phyloP scores from a whole-genome alignment of 1,139 yeast genomes.

The Taiozyma sp. region DNA sequence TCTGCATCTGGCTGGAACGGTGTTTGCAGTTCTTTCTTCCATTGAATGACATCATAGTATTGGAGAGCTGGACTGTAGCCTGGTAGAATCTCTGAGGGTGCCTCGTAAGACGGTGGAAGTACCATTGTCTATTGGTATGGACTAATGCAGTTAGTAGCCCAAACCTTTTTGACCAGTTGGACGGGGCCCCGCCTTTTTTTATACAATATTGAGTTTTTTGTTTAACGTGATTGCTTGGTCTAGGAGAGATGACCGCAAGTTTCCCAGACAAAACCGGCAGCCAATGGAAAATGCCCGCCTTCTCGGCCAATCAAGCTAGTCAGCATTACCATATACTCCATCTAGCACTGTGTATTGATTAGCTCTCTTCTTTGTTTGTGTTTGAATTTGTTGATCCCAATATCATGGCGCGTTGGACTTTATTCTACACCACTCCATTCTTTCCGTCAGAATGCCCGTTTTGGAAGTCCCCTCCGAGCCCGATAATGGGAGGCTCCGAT shows the following conservation, averaged over 20 bases:
- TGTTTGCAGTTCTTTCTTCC: constrained; percentile 30
- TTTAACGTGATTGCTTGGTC: not conserved
- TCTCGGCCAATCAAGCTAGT: not conserved
- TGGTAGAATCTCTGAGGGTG: constrained; percentile 1
- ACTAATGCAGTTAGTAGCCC: not conserved
- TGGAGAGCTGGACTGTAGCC: constrained; percentile 4
- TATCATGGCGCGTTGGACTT: not conserved
- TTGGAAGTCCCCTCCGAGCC: not conserved
- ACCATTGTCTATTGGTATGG: not conserved
- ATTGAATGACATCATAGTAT: constrained; percentile 3
- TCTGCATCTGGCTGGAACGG: constrained; percentile 34
- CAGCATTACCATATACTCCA: not conserved
- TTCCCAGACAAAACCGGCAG: not conserved
- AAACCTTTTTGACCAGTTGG: not conserved
- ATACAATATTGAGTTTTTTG: not conserved
- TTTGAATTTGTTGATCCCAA: not conserved
- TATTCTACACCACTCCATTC: not conserved
- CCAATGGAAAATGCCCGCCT: not conserved
- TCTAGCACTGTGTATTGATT: no score
- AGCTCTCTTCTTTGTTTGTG: no score
- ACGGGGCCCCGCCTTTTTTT: not conserved
- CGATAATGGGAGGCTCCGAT: no score
- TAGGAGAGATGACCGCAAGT: not conserved
- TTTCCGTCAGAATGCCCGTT: not conserved
- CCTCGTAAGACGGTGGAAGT: not conserved